Base-by-base conservation (phyloP, 1,284 basidiomycete genomes). In the Vanrija sp. region DNA sequence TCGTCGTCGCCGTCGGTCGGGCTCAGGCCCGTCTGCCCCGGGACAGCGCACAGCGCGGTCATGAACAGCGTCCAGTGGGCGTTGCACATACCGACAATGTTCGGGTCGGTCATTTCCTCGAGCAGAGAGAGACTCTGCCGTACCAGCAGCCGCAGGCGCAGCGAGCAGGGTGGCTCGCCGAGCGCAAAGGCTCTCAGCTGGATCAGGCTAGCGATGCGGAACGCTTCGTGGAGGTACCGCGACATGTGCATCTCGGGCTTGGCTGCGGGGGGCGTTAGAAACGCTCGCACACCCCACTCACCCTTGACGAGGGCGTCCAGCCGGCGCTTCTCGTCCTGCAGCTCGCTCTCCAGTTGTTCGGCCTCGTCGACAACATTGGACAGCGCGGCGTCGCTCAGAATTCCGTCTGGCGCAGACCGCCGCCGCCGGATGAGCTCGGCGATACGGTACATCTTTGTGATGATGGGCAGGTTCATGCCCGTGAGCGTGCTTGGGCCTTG, bases 151-250 rank as follows among this genome's bases (percentile, higher is more conserved):
- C 63, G 64, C 42, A 69, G 62, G 21, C 57, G 56, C 18, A 71
- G 58, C 0, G 65, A 60, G 10, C 48, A 52, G n/a, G 70, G 67
- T 6, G 67, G 61, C 42, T 65, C 62, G 38, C 57, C 52, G 10
- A 68, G 62, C 4, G 71, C 67, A 39, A 64, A 64, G 6, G 57
- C 61, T 7, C 58, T 57, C 1, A 72, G 58, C 29, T 67, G 62
- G 2, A 72, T 43, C 1, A 70, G 55, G 34, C 63, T 67, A 10
- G 68, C 60, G 5, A 60, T 64, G 4, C 68, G 61, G 58, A 66
- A 69, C 10, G 67, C 67, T 44, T 72, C 68, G 60, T 71, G 70
- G 2, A 71, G 62, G 49, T 66, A 67, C 10, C 68, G 65, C 50
- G 69, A 67, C 12, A 61, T 60, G 9, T 58, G 46, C 14, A 72